Evolutionary conservation across 441 rosid species (phyloP).

Genomic region (Biscutella auriculata): DNA sequence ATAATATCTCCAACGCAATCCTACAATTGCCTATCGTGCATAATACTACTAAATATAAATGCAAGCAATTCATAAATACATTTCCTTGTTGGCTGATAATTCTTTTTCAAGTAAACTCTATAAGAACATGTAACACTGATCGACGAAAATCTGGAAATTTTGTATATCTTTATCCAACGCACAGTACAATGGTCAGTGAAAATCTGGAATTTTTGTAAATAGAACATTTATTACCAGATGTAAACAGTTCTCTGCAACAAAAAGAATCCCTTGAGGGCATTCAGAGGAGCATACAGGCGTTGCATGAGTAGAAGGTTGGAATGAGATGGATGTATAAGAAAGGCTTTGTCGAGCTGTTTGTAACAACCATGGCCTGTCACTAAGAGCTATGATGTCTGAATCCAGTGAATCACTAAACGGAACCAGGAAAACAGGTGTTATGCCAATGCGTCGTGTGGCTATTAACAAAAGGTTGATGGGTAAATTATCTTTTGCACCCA

Average conservation of each 20-base stretch:
- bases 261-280: slow-evolving; percentile 86
- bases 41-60: neutral
- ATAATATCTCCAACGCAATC: neutral
- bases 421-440: slow-evolving; percentile 94
- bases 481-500: slow-evolving; percentile 24
- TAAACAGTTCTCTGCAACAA: slow-evolving; percentile 90
- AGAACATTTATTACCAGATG: slow-evolving; percentile 56
- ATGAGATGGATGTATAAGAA: slow-evolving; percentile 79
- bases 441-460: slow-evolving; percentile 85
- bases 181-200: neutral
- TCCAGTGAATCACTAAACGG: slow-evolving; percentile 72
- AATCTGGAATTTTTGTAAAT: neutral
- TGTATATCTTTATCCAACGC: neutral
- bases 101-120: neutral
- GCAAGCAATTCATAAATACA: neutral
- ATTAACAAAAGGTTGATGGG: slow-evolving; percentile 66
- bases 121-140: neutral
- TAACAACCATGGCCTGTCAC: slow-evolving; percentile 96
- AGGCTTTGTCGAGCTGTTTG: slow-evolving; percentile 91
- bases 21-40: neutral
- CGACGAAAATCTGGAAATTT: neutral
- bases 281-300: slow-evolving; percentile 86
- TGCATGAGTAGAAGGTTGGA: slow-evolving; percentile 93
- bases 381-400: slow-evolving; percentile 79
- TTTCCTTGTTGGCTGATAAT: neutral